These are phyloP conservation scores for Sporisorium iseilematis-ciliati DNA, from an alignment of 1,284 basidiomycete genomes.

Conservation along the genomic window DNA sequence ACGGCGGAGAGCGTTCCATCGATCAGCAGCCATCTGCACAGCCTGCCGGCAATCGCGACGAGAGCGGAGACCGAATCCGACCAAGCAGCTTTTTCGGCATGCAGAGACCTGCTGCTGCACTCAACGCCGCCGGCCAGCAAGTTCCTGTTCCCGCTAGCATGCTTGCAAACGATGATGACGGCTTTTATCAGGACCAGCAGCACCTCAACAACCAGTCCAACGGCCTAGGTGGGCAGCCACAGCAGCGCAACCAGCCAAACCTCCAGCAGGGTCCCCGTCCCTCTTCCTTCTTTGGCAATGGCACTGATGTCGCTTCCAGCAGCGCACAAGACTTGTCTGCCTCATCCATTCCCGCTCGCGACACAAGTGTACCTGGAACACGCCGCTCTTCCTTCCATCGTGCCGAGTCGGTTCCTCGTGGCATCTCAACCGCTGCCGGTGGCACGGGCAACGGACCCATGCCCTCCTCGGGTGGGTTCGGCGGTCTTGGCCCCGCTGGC, in stretches of 20 bases:
- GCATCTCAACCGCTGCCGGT: slow-evolving; percentile 57
- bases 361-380: slow-evolving; percentile 17
- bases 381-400: slow-evolving; percentile 31
- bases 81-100: slow-evolving; percentile 62
- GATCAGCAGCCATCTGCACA: slow-evolving; percentile 13
- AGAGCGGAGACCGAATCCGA: slow-evolving; percentile 28
- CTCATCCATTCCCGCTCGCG: slow-evolving; percentile 13
- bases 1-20: slow-evolving; percentile 16
- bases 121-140: slow-evolving; percentile 45
- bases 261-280: slow-evolving; percentile 32
- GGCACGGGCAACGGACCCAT: slow-evolving; percentile 58
- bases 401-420: slow-evolving; percentile 30
- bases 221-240: slow-evolving; percentile 17
- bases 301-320: slow-evolving; percentile 25
- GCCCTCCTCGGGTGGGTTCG: slow-evolving; percentile 41
- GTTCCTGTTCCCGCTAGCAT: slow-evolving; percentile 39
- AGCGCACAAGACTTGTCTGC: slow-evolving; percentile 12
- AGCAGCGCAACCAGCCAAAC: slow-evolving; percentile 25
- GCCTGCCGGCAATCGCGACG: slow-evolving; percentile 16
- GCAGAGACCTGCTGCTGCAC: slow-evolving; percentile 51
- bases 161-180: slow-evolving; percentile 37
- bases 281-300: slow-evolving; percentile 53
- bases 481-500: slow-evolving; percentile 50
- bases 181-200: slow-evolving; percentile 44
- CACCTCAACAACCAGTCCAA: slow-evolving; percentile 30